phyloP scores from a whole-genome alignment of 495 filamentous ascomycete genomes.

The Tuber borchii region DNA sequence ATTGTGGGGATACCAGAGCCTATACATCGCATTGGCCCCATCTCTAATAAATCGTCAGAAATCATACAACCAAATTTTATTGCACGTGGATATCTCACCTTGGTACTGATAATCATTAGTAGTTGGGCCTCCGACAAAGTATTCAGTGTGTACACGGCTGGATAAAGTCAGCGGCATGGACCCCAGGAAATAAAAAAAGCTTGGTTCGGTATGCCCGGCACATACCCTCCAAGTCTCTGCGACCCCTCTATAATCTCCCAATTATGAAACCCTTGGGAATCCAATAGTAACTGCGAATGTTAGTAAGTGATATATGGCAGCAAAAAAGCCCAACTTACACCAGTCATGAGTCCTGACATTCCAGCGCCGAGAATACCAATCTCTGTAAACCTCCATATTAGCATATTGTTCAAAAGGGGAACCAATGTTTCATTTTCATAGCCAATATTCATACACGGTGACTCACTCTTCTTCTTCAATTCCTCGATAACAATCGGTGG shows the following conservation, averaged over 20 bases:
- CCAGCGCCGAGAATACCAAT: constrained; percentile 63
- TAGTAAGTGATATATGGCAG: constrained; percentile 7
- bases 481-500: constrained; percentile 49
- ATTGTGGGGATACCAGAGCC: constrained; percentile 47
- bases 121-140: constrained; percentile 52
- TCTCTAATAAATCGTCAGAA: constrained; percentile 45
- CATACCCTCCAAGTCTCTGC: constrained; percentile 47
- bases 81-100: constrained; percentile 9
- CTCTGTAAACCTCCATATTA: neutral
- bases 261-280: constrained; percentile 52
- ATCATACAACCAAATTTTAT: neutral
- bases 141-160: constrained; percentile 58
- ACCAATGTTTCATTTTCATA: constrained; percentile 21
- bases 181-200: neutral
- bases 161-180: neutral
- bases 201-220: neutral
- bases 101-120: constrained; percentile 62
- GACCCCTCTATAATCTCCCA: constrained; percentile 54
- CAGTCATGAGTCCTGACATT: constrained; percentile 61
- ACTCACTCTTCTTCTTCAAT: constrained; percentile 50
- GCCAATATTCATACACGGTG: neutral
- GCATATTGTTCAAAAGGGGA: neutral
- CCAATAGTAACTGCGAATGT: constrained; percentile 43
- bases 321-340: constrained; percentile 23
- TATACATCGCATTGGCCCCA: constrained; percentile 65